These are phyloP conservation scores for Pseudonitzschia pungens DNA, from an alignment of 108 stramenopile genomes.

Conservation along the genomic window DNA sequence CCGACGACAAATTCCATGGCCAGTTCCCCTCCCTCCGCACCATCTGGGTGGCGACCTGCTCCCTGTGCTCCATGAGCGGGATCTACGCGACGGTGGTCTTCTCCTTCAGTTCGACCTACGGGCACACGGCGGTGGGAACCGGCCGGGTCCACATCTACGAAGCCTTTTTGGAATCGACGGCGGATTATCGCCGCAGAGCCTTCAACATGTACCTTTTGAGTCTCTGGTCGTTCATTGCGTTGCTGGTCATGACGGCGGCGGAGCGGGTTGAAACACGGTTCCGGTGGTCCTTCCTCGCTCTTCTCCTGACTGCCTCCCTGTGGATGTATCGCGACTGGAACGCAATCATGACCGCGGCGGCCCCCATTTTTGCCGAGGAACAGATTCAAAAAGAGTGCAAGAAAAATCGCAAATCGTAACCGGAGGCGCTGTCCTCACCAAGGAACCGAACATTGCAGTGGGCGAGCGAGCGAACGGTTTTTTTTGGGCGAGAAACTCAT, in stretches of 20 bases:
- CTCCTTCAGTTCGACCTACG: slow-evolving; percentile 1
- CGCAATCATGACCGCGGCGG: background rate
- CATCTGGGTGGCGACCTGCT: background rate
- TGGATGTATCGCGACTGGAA: background rate
- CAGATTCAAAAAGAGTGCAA: background rate
- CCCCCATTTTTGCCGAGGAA: slow-evolving; percentile 3
- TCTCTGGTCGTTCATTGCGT: background rate
- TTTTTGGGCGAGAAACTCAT: too few relatives aligned
- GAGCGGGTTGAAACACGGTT: background rate
- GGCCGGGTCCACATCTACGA: background rate
- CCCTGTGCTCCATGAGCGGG: slow-evolving; percentile 1
- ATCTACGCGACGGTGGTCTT: slow-evolving; percentile 13
- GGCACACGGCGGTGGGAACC: background rate
- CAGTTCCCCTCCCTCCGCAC: background rate
- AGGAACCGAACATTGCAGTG: too few relatives aligned
- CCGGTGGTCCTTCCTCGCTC: background rate
- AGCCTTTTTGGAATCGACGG: background rate
- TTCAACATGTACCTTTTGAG: slow-evolving; percentile 4
- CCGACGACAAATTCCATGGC: background rate
- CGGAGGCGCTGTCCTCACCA: too few relatives aligned
- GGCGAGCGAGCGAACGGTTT: too few relatives aligned
- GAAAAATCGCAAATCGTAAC: too few relatives aligned
- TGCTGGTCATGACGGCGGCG: slow-evolving; percentile 3
- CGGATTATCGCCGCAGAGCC: background rate
- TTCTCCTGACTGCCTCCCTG: too few relatives aligned